phyloP scores from a whole-genome alignment of 2,329 filamentous ascomycete species.

The Juglanconis sp. region DNA sequence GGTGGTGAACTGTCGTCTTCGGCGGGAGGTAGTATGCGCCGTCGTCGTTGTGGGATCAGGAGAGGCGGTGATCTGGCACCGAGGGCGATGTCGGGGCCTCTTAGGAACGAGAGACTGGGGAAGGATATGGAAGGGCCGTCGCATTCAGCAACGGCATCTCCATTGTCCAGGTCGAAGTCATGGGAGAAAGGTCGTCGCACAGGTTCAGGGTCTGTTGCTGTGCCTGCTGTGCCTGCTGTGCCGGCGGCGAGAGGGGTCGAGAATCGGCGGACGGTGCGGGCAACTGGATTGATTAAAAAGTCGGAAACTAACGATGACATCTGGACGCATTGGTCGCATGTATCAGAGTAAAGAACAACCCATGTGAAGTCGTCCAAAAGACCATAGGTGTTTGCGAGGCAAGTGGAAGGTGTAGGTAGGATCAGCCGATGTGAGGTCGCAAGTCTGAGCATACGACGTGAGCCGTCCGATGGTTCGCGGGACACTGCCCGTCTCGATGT shows the following conservation, averaged over 20 bases:
- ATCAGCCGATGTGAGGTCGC: neutral
- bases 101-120: constrained; percentile 18
- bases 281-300: constrained; percentile 63
- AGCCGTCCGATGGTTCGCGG: neutral
- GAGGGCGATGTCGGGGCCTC: constrained; percentile 16
- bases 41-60: constrained; percentile 14
- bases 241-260: constrained; percentile 38
- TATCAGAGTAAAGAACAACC: neutral
- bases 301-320: constrained; percentile 65
- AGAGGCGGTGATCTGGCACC: constrained; percentile 17
- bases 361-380: neutral
- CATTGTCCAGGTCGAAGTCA: constrained; percentile 14
- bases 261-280: constrained; percentile 60
- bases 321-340: constrained; percentile 13
- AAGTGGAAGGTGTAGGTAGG: neutral
- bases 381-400: neutral
- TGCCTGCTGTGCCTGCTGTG: constrained; percentile 23
- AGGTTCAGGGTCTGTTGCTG: constrained; percentile 28
- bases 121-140: constrained; percentile 13
- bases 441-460: too few relatives aligned
- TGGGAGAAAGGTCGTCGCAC: constrained; percentile 27
- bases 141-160: constrained; percentile 24
- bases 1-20: constrained; percentile 1
- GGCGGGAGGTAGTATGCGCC: constrained; percentile 3
- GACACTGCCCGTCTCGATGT: neutral